Evolutionary conservation across 768 basidiomycete species (phyloP).

Genomic region (Jaapia argillacea): DNA sequence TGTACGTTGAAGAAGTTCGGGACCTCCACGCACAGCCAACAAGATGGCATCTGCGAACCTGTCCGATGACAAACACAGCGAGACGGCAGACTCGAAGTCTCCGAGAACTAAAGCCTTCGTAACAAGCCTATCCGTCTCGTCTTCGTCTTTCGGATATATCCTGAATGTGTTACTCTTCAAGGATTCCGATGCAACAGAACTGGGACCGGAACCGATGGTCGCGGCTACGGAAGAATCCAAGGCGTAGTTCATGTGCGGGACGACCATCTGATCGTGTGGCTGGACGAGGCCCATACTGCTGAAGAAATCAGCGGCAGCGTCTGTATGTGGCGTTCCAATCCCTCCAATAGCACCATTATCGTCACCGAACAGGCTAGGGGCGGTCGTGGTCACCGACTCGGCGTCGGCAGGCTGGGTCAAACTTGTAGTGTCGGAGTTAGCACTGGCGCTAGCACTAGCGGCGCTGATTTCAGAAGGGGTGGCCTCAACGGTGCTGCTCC

Average conservation of each 20-base stretch:
- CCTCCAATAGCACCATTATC: constrained; percentile 41
- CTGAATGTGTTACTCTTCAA: constrained; percentile 78
- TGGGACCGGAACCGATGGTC: constrained; percentile 86
- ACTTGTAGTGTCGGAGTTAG: constrained; percentile 51
- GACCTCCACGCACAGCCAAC: constrained; percentile 84
- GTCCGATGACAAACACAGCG: constrained; percentile 79
- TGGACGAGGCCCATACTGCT: constrained; percentile 56
- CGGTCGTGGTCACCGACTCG: constrained; percentile 73
- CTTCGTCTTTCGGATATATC: constrained; percentile 84
- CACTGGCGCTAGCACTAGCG: constrained; percentile 21
- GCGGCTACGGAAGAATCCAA: constrained; percentile 90
- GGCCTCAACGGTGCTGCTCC: constrained; percentile 34
- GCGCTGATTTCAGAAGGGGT: constrained; percentile 71
- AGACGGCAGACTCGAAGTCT: constrained; percentile 91
- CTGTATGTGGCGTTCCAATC: constrained; percentile 56
- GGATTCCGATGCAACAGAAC: constrained; percentile 65
- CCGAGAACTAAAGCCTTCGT: constrained; percentile 92
- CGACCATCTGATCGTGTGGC: constrained; percentile 35
- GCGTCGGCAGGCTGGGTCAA: constrained; percentile 48
- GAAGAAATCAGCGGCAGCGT: constrained; percentile 81
- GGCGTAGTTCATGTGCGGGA: constrained; percentile 75
- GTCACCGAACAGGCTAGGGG: constrained; percentile 82
- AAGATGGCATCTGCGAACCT: constrained; percentile 93
- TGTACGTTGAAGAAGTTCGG: constrained; percentile 76
- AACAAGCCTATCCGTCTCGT: constrained; percentile 77